Base-by-base conservation (phyloP, 2,329 filamentous ascomycete species). In the Pseudogymnoascus sp. region DNA sequence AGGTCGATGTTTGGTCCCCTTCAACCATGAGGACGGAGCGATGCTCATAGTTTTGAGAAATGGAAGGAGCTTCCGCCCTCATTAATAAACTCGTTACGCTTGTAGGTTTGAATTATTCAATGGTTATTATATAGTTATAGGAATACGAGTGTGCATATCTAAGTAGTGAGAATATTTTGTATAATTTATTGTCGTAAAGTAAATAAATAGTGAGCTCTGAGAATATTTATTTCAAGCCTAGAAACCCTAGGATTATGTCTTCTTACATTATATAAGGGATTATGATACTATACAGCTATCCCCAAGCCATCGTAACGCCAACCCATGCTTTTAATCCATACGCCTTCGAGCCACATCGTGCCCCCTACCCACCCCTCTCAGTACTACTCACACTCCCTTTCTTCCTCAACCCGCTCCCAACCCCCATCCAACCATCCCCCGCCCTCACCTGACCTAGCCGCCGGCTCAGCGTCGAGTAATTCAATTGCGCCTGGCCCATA, bases 381-480 rank as follows among this genome's bases (percentile, higher is more conserved):
- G 33, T 28, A 40, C 38, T 61, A 26, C 33, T 40, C 33, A 59
- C 67, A 36, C 65, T 64, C 21, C 70, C 67, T 31, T 70, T 68
- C n/a, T 71, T 72, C 63, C 68, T 70, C 38, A 73, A 60, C 62
- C 70, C 72, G 42, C 70, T 72, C 60, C 71, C 73, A 26, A 65
- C 64, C 9, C 64, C 64, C 19, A 64, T 19, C 28, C 70, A 67
- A 68, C 71, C 73, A 57, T 73, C 72, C 0, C 68, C 66, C 36
- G 57, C 66, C 60, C 68, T 67, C 4, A 74, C 71, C 33, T 70
- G 69, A 4, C 66, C 70, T 2, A 74, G 38, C 60, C 70, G 68
- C 53, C 67, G 70, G 38, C 65, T 70, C 15, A 73, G 50, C 3
- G 69, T 71, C 15, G 71, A 69, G 60, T 72, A 70, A 9, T 67